phyloP scores from a whole-genome alignment of 2,329 filamentous ascomycete genomes.

The Diatrype stigma region DNA sequence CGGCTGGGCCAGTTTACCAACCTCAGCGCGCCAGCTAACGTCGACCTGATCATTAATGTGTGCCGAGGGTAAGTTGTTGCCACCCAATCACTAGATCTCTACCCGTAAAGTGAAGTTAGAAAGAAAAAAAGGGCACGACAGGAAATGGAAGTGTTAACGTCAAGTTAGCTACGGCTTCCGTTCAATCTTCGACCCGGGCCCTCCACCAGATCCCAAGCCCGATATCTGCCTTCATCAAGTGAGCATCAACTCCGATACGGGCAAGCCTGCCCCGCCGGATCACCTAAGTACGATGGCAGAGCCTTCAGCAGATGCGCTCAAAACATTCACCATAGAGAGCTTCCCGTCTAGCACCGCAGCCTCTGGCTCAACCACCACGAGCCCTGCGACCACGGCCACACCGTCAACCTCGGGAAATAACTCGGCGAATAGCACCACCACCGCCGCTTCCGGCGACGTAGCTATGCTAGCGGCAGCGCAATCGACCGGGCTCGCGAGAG shows the following conservation, averaged over 20 bases:
- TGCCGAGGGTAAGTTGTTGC: slow-evolving; percentile 42
- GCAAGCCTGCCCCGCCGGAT: background rate
- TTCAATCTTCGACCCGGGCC: slow-evolving; percentile 31
- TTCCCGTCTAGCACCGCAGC: background rate
- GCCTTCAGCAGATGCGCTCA: background rate
- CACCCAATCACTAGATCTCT: background rate
- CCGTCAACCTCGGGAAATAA: slow-evolving; percentile 7
- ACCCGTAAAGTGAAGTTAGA: too few species aligned
- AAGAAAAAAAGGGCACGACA: too few species aligned
- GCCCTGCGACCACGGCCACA: background rate
- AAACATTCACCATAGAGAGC: background rate
- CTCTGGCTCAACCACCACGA: background rate
- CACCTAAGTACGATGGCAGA: background rate
- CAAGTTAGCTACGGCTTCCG: background rate
- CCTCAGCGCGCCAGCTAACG: slow-evolving; percentile 36
- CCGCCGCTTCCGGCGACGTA: slow-evolving; percentile 16
- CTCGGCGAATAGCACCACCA: too few species aligned
- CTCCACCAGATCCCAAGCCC: slow-evolving; percentile 28
- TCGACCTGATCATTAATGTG: slow-evolving; percentile 46
- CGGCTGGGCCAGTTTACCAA: slow-evolving; percentile 5
- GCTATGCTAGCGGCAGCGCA: background rate
- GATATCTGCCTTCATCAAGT: slow-evolving; percentile 3
- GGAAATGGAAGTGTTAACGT: too few species aligned
- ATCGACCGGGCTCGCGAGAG: slow-evolving; percentile 28
- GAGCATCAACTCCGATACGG: background rate